These are phyloP conservation scores for Trichoderma koningiopsis DNA, from an alignment of 2,329 filamentous ascomycete genomes.

Conservation along the genomic window DNA sequence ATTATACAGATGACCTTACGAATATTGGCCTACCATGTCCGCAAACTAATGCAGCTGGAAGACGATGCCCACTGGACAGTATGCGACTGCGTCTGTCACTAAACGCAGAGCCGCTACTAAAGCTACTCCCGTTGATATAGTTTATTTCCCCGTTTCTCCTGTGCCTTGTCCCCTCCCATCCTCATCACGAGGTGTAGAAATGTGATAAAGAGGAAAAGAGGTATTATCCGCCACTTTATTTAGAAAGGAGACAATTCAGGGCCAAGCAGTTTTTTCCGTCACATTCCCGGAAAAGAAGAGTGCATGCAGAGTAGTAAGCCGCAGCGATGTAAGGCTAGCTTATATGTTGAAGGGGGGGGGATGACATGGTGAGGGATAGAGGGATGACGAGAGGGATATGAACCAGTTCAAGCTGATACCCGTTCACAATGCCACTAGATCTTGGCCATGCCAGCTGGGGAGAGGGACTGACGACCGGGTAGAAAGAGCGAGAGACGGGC, in stretches of 20 bases:
- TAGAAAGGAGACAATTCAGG: conserved; percentile 8
- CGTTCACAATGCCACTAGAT: background rate
- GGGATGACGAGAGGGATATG: conserved; percentile 16
- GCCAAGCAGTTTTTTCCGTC: conserved; percentile 14
- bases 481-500: background rate
- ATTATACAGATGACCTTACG: background rate
- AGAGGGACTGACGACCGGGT: background rate
- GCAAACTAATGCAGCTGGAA: background rate
- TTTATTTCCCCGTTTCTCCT: conserved; percentile 10
- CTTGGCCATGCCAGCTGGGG: background rate
- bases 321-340: background rate
- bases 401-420: background rate
- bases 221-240: background rate
- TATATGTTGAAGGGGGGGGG: background rate
- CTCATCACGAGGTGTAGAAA: conserved; percentile 17
- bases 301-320: conserved; percentile 8
- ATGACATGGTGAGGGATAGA: conserved; percentile 7
- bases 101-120: background rate
- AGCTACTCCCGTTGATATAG: conserved; percentile 1
- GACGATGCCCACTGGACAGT: background rate
- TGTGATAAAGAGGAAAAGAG: conserved; percentile 4
- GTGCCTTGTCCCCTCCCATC: conserved; percentile 5
- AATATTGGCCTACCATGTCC: background rate
- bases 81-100: conserved; percentile 1
- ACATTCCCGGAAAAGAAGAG: conserved; percentile 24